Evolutionary conservation across 306 rosid genomes (phyloP), one percentile per base, ranked within the genome.

Genomic region (Cicer chorassanicum): DNA sequence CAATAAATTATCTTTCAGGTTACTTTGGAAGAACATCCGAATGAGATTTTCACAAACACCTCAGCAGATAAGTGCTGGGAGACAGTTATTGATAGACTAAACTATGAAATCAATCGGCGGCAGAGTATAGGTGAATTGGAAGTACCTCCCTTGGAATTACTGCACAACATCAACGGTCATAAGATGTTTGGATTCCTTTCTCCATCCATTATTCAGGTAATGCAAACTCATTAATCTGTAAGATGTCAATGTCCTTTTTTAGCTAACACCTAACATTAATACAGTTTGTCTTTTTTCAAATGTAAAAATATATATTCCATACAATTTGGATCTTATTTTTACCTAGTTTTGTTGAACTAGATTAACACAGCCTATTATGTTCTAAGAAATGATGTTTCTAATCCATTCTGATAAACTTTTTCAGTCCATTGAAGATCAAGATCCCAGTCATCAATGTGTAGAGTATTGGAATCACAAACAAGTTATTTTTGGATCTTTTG

Each of bases 111-210:
- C 44, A 18, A 62, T 60, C 73, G 76, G 78, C 81, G 61, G 53
- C 79, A 41, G 64, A 73, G 50, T 77, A 76, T 79, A 42, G 88
- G 82, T 14, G 84, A 80, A 78, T 65, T 0, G 46, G 78, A 74
- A 65, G 78, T 75, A 13, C 81, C 85, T 44, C 70, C 84, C 65
- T 59, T 70, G 74, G 87, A 87, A 51, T 75, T 78, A 76, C 56
- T 64, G 65, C 74, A 84, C 80, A 72, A 18, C 82, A 67, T 89
- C 67, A 73, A 85, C 8, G 97, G 98, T 60, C 88, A 86, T 73
- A 38, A 75, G 81, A 91, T 93, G 98, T 93, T 93, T 78, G 98
- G 98, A 53, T 91, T 93, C 82, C 88, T 73, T 70, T 86, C 88
- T 15, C 88, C 86, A 3, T 74, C 83, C 65, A 83, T 89, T 78